Conservation (phyloP, 2,329 filamentous ascomycete species). For the Phoma herbarum region DNA sequence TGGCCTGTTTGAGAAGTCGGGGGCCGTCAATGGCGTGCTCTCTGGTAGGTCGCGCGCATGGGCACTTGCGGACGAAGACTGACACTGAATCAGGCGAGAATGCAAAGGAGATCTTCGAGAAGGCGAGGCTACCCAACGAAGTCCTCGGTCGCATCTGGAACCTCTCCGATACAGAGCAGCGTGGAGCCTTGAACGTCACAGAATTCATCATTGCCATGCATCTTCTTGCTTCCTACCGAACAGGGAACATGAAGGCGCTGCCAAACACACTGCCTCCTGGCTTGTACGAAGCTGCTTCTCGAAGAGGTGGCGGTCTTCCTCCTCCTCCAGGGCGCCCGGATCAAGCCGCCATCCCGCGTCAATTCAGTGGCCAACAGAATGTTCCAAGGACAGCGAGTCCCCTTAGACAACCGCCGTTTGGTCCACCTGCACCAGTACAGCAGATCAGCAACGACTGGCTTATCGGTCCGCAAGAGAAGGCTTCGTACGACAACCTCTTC, state of each 20-base stretch:
- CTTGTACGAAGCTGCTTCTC: conserved; percentile 88
- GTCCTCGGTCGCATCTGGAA: conserved; percentile 95
- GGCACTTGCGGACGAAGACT: conserved; percentile 2
- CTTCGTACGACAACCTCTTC: conserved; percentile 87
- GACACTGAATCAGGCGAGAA: conserved; percentile 68
- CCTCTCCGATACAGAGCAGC: conserved; percentile 90
- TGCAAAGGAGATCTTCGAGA: conserved; percentile 94
- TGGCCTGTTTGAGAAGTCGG: conserved; percentile 88
- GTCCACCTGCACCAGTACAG: conserved; percentile 60
- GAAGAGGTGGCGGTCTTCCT: conserved; percentile 58
- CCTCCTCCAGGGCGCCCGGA: conserved; percentile 56
- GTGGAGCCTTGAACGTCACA: conserved; percentile 82
- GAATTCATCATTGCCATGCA: conserved; percentile 99
- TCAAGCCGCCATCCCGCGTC: conserved; percentile 76
- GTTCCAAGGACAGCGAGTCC: conserved; percentile 66
- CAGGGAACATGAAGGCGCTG: conserved; percentile 78
- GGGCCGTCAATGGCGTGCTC: conserved; percentile 77
- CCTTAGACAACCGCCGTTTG: conserved; percentile 60
- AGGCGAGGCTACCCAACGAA: conserved; percentile 88
- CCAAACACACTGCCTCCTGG: conserved; percentile 83
- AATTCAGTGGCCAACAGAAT: conserved; percentile 73
- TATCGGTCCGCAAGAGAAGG: conserved; percentile 83
- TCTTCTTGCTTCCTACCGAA: conserved; percentile 89
- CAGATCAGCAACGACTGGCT: conserved; percentile 77
- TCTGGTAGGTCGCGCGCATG: conserved; percentile 60